Base-by-base conservation (phyloP, 805 yeast genomes). In the Monosporozyma servazzii region DNA sequence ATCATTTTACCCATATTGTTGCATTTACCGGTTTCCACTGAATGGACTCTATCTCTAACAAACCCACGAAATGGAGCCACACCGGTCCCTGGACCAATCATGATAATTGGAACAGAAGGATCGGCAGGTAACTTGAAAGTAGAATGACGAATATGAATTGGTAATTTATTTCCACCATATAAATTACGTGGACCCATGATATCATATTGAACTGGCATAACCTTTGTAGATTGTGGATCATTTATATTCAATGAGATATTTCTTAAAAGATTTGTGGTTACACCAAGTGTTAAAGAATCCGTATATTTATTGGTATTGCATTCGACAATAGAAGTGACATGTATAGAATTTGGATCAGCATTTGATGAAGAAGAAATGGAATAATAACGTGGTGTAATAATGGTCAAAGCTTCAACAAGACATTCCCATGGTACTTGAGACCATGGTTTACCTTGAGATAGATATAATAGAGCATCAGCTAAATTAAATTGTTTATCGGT, bases 31-130 rank as follows among this genome's bases (percentile, higher is more conserved):
- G 66, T 67, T 52, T 73, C 74, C 11, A 71, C 71, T 63, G 74
- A 78, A 40, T 71, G 67, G n/a, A 82, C 86, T 62, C 90, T 84
- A 66, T 91, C 99, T 72, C 95, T 82, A 37, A 91, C 70, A 59
- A 91, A 91, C 3, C 96, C 99, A 73, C 99, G 83, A 75, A 93
- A 88, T 55, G 99, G 99, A 9, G 99, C 98, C 48, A 91, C 91
- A 68, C 99, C 99, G 3, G 99, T 93, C 57, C 99, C 99, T 45
- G 99, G 98, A 29, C 99, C 99, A 63, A 91, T 78, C 85, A 90
- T 80, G 61, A 91, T 88, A 21, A 91, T 77, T 17, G 98, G 97
- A 31, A 83, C 80, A 3, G 78, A 69, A 31, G 95, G 84, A 64
- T 88, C 87, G 7, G 89, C 76, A 20, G 99, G 99, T 56, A 93